A percentile compares a stretch with the other conserved stretches of the same genome.
Evolutionary conservation across 352 stramenopile genomes (phyloP).

Genomic region (Phytophthora pseudosyringae): DNA sequence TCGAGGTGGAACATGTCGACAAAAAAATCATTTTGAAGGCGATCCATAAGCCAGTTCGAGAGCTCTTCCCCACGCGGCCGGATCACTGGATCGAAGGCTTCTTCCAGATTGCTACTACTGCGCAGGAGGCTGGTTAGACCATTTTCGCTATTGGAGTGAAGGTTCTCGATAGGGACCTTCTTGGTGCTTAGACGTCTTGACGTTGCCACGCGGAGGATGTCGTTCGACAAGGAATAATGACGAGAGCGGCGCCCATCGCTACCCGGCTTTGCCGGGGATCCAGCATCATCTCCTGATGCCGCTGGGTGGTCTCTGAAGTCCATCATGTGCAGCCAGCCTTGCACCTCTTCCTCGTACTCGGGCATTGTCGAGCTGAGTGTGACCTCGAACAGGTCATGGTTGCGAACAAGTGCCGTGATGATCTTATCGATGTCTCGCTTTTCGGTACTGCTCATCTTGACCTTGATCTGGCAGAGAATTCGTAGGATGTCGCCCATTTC

Average conservation of each 20-base stretch:
- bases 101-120: conserved; percentile 14
- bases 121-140: conserved; percentile 26
- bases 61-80: conserved; percentile 34
- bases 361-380: conserved; percentile 57
- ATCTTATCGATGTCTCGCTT: conserved; percentile 72
- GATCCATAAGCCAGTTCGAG: conserved; percentile 57
- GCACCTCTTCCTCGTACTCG: conserved; percentile 72
- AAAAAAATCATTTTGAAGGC: conserved; percentile 63
- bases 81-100: conserved; percentile 8
- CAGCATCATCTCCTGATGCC: conserved; percentile 1
- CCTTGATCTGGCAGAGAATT: conserved; percentile 74
- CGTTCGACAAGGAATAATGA: conserved; percentile 35
- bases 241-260: conserved; percentile 26
- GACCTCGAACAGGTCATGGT: conserved; percentile 71
- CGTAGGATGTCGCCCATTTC: conserved; percentile 77
- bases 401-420: conserved; percentile 70
- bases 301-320: conserved; percentile 47
- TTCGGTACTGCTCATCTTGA: conserved; percentile 60
- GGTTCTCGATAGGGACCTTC: conserved; percentile 19
- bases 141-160: conserved; percentile 19
- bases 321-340: conserved; percentile 81
- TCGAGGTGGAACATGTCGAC: conserved; percentile 74
- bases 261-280: conserved; percentile 1
- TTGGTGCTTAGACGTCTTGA: conserved; percentile 49
- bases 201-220: conserved; percentile 45